Percentiles rank a stretch among this genome's conserved stretches.
Evolutionary conservation across 1,284 basidiomycete species (phyloP).

Genomic region (Marasmius fiardii): DNA sequence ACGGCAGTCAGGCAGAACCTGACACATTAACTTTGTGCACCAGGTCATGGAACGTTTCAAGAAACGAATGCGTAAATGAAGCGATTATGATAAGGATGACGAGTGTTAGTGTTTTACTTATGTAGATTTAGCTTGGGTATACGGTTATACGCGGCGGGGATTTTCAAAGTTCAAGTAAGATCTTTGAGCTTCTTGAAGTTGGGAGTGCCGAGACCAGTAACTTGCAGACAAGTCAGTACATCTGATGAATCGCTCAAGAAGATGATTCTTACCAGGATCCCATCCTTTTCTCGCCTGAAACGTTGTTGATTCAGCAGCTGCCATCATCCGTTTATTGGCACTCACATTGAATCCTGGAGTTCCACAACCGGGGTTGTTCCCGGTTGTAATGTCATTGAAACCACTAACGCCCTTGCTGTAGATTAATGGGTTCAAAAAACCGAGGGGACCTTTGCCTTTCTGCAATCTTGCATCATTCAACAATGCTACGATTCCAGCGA

Average conservation of each 20-base stretch:
- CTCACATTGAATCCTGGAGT: neutral
- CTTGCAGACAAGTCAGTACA: neutral
- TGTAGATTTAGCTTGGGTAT: neutral
- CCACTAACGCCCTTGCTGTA: constrained; percentile 40
- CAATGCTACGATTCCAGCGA: constrained; percentile 52
- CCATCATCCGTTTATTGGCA: neutral
- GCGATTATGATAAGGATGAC: neutral
- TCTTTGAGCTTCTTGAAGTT: constrained; percentile 21
- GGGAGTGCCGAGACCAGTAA: constrained; percentile 12
- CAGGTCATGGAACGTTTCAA: constrained; percentile 88
- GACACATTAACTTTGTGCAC: constrained; percentile 4
- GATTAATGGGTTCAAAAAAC: constrained; percentile 60
- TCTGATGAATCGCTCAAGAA: neutral
- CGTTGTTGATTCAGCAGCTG: neutral
- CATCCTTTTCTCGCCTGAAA: constrained; percentile 10
- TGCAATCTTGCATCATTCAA: constrained; percentile 60
- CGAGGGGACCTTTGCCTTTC: constrained; percentile 42
- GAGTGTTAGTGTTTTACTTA: constrained; percentile 2
- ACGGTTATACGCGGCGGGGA: neutral
- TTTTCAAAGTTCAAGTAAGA: constrained; percentile 6
- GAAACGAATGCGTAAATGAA: constrained; percentile 76
- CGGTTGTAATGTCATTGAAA: constrained; percentile 50
- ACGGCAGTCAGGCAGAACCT: neutral
- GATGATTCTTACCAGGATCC: constrained; percentile 9
- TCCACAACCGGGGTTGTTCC: neutral